phyloP scores from a whole-genome alignment of 306 rosid genomes.

The Vicia faba region DNA sequence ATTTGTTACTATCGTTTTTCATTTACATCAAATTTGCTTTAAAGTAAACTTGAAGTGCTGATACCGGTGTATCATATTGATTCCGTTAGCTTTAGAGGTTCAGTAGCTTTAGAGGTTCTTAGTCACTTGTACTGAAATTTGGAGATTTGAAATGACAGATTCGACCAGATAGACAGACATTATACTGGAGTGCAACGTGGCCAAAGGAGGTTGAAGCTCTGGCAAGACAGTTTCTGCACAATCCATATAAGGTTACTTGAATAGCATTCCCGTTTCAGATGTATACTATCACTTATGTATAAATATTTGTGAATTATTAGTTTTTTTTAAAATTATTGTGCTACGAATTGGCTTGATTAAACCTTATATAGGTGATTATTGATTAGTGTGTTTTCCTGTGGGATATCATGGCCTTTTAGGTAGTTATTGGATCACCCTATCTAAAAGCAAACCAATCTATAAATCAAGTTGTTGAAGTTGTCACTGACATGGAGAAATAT shows the following conservation, averaged over 20 bases:
- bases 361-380: constrained; percentile 22
- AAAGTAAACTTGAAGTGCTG: background rate
- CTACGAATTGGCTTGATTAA: constrained; percentile 15
- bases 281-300: constrained; percentile 31
- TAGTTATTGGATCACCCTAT: constrained; percentile 73
- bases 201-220: constrained; percentile 95
- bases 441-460: constrained; percentile 94
- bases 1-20: background rate
- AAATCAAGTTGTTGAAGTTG: constrained; percentile 80
- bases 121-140: constrained; percentile 23
- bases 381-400: constrained; percentile 17
- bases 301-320: background rate
- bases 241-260: constrained; percentile 74
- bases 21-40: constrained; percentile 5
- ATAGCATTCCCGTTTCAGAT: background rate
- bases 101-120: constrained; percentile 19
- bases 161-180: constrained; percentile 97
- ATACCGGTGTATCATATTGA: constrained; percentile 6
- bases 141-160: constrained; percentile 56
- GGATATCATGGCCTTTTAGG: constrained; percentile 49
- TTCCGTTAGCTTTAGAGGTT: constrained; percentile 24
- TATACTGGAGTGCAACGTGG: constrained; percentile 99
- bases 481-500: constrained; percentile 78
- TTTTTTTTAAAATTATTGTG: background rate
- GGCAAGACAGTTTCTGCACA: constrained; percentile 87